Base-by-base conservation (phyloP, 352 stramenopile species). In the Phytophthora rubi region DNA sequence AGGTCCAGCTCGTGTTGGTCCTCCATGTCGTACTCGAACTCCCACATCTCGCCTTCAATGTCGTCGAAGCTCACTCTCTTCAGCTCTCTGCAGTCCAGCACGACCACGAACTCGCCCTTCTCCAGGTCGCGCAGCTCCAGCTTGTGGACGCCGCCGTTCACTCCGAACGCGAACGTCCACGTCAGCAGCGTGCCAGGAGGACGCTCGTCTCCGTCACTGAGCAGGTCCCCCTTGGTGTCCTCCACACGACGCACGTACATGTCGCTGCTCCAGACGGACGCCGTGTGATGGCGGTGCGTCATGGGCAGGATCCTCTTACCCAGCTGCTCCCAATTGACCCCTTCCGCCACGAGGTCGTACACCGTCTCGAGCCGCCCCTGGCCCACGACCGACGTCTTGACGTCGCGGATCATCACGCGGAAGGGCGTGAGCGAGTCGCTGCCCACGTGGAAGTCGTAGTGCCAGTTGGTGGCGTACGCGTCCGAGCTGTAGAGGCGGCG, bases 131-230 rank as follows among this genome's bases (percentile, higher is more conserved):
- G 68, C 6, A 96, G 62, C 59, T 95, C 81, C 23, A 96, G 65
- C 58, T 92, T 90, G 73, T 96, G 87, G 62, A 96, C 68, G 32
- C 75, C 88, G 23, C 86, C 86, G 61, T 86, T 79, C 45, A 90
- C 72, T 2, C 89, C 89, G 63, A 95, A 96, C 39, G 87, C 83
- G 67, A 96, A 93, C n/a, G 86, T 90, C 89, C 89, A 96, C 12
- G 82, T 82, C 7, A 85, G 51, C 55, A 89, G 42, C 62, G 62
- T 71, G n/a, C 86, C 76, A 32, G 82, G 59, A 13, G 75, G 77
- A 65, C 74, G 63, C n/a, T 76, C 58, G 42, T 74, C 75, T 30
- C 85, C 75, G 23, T 85, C 78, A 54, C 67, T 83, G 47, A 74
- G 62, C 35, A 92, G 53, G 35, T 81, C 71, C 3, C 82, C 82